A percentile compares a stretch with the other conserved stretches of the same genome.
phyloP scores from a whole-genome alignment of 371 early-diverging fungal species.

The Apophysomyces ossiformis region DNA sequence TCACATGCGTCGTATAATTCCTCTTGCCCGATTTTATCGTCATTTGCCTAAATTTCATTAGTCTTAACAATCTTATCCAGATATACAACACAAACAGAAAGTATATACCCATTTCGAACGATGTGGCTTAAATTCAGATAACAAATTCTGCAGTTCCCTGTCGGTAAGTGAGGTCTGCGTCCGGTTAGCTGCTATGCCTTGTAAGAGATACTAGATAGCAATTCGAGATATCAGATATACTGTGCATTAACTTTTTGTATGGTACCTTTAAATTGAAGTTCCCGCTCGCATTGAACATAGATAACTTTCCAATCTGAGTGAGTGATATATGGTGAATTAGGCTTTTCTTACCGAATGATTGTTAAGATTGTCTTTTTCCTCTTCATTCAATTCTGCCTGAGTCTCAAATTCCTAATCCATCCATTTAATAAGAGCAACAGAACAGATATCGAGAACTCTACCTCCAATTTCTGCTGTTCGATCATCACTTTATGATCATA shows the following conservation, averaged over 20 bases:
- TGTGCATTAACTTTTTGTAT: background rate
- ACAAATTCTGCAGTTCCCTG: conserved; percentile 73
- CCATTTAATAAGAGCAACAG: background rate
- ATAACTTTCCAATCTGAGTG: conserved; percentile 28
- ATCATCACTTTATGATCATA: conserved; percentile 72
- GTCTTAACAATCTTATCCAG: background rate
- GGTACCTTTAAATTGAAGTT: conserved; percentile 64
- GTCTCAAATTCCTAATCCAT: conserved; percentile 47
- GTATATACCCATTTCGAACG: conserved; percentile 84
- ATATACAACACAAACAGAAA: background rate
- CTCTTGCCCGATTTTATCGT: conserved; percentile 90
- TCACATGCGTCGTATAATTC: conserved; percentile 91
- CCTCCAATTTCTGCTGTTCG: conserved; percentile 66
- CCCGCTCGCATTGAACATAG: conserved; percentile 54
- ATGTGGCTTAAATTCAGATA: conserved; percentile 86
- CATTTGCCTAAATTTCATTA: conserved; percentile 61
- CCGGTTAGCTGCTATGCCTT: conserved; percentile 77
- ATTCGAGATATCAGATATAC: background rate
- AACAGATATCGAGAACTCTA: conserved; percentile 1
- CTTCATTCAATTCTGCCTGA: conserved; percentile 56
- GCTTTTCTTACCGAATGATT: conserved; percentile 26
- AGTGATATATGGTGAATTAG: background rate
- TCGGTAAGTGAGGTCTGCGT: conserved; percentile 67
- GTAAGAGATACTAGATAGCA: conserved; percentile 66
- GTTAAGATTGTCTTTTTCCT: conserved; percentile 55